Conservation (phyloP, 176 grass and related monocot genomes). For the Lolium rigidum region DNA sequence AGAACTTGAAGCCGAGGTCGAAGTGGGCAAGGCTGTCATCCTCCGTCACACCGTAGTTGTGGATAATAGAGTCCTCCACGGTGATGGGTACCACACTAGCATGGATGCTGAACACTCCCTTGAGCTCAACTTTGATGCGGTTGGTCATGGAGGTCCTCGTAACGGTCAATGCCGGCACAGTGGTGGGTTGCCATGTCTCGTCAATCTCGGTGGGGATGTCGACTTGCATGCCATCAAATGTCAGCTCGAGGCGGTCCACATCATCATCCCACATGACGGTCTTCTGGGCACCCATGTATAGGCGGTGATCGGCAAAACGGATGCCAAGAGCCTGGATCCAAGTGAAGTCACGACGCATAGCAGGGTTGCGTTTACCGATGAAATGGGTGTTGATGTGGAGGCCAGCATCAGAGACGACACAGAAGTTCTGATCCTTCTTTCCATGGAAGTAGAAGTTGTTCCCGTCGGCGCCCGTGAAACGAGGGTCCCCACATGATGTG, state of each 20-base stretch:
- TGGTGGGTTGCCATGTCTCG: not conserved
- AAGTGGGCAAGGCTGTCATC: slow-evolving; percentile 66
- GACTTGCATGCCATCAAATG: not conserved
- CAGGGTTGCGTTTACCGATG: slow-evolving; percentile 52
- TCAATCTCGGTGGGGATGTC: not conserved
- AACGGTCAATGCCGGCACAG: not conserved
- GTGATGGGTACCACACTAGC: slow-evolving; percentile 55
- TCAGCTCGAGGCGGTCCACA: slow-evolving; percentile 26
- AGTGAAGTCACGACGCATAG: slow-evolving; percentile 57
- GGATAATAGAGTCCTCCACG: slow-evolving; percentile 53
- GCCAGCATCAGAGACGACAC: slow-evolving; percentile 37
- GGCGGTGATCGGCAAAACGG: slow-evolving; percentile 55
- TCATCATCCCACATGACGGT: slow-evolving; percentile 43
- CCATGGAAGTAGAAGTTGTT: slow-evolving; percentile 81
- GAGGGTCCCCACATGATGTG: slow-evolving; percentile 43
- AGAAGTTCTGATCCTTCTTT: slow-evolving; percentile 52
- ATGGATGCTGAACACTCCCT: slow-evolving; percentile 38
- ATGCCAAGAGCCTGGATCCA: slow-evolving; percentile 64
- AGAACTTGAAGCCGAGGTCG: slow-evolving; percentile 69
- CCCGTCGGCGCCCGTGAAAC: slow-evolving; percentile 67
- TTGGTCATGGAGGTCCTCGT: not conserved
- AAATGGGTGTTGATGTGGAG: slow-evolving; percentile 56
- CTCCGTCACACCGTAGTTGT: slow-evolving; percentile 52
- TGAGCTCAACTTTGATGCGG: not conserved
- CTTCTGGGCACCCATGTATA: slow-evolving; percentile 49